phyloP scores from a whole-genome alignment of 805 yeast species.

The Jamesozyma gamospora region DNA sequence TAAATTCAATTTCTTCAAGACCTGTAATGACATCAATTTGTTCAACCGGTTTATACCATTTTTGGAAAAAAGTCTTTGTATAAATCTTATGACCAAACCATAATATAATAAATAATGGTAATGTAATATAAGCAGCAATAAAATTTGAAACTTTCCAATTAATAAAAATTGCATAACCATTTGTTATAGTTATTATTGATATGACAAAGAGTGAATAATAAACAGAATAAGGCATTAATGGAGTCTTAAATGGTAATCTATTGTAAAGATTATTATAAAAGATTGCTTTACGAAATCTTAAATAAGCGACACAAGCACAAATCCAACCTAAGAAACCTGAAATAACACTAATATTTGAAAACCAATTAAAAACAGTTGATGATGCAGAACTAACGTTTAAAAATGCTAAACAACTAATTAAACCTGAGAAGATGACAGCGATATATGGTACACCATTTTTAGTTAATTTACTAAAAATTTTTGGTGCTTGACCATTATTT shows the following conservation, averaged over 20 bases:
- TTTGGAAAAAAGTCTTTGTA: constrained; percentile 31
- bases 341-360: constrained; percentile 53
- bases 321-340: constrained; percentile 63
- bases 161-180: constrained; percentile 61
- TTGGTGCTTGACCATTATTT: constrained; percentile 43
- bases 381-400: constrained; percentile 46
- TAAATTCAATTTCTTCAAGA: constrained; percentile 49
- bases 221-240: constrained; percentile 48
- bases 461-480: constrained; percentile 37
- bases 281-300: constrained; percentile 59
- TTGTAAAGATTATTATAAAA: constrained; percentile 41
- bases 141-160: constrained; percentile 47
- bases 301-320: constrained; percentile 40
- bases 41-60: constrained; percentile 41
- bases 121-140: constrained; percentile 61
- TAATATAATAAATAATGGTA: constrained; percentile 35
- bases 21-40: constrained; percentile 55
- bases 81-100: constrained; percentile 51
- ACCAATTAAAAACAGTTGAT: constrained; percentile 50
- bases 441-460: constrained; percentile 48
- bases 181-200: constrained; percentile 49
- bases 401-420: constrained; percentile 39
- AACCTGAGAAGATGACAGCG: constrained; percentile 14
- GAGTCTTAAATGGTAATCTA: constrained; percentile 49
- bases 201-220: constrained; percentile 44